phyloP scores from a whole-genome alignment of 169 alveolate species.

The Eimeria necatrix region DNA sequence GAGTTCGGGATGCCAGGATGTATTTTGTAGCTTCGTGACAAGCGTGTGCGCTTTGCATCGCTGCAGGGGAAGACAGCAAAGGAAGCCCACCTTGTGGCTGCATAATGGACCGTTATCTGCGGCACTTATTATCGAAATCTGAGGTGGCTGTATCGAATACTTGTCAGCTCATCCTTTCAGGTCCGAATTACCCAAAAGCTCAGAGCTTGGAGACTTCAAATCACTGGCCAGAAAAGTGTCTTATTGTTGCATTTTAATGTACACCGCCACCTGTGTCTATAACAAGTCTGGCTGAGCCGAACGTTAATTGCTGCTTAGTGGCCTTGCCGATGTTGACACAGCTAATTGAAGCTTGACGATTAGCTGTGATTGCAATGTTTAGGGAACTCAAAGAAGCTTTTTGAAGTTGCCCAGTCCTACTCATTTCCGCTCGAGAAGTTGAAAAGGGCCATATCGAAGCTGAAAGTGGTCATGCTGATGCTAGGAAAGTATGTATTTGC shows the following conservation, averaged over 20 bases:
- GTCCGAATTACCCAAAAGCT: background rate
- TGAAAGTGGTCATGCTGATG: slow-evolving; percentile 39
- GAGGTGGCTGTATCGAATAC: slow-evolving; percentile 46
- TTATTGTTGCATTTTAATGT: no score
- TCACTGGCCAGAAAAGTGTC: no score
- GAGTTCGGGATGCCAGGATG: no score
- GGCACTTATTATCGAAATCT: slow-evolving; percentile 31
- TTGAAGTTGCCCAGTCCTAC: slow-evolving; percentile 60
- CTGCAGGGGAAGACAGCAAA: slow-evolving; percentile 43
- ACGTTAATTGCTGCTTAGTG: no score
- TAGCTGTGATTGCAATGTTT: background rate
- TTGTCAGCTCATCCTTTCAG: slow-evolving; percentile 63
- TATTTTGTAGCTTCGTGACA: background rate
- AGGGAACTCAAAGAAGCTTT: slow-evolving; percentile 58
- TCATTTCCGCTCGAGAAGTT: slow-evolving; percentile 61
- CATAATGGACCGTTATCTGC: slow-evolving; percentile 72
- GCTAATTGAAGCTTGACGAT: background rate
- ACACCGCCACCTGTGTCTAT: no score
- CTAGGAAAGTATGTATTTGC: slow-evolving; percentile 46
- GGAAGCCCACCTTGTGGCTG: background rate
- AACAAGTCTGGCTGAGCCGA: no score
- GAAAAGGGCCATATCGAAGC: slow-evolving; percentile 62
- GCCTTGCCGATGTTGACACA: no score
- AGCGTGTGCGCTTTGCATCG: background rate
- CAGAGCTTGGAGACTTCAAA: background rate